A percentile compares a stretch with the other conserved stretches of the same genome.
Evolutionary conservation across 768 basidiomycete genomes (phyloP).

Genomic region (Mycena alexandri): DNA sequence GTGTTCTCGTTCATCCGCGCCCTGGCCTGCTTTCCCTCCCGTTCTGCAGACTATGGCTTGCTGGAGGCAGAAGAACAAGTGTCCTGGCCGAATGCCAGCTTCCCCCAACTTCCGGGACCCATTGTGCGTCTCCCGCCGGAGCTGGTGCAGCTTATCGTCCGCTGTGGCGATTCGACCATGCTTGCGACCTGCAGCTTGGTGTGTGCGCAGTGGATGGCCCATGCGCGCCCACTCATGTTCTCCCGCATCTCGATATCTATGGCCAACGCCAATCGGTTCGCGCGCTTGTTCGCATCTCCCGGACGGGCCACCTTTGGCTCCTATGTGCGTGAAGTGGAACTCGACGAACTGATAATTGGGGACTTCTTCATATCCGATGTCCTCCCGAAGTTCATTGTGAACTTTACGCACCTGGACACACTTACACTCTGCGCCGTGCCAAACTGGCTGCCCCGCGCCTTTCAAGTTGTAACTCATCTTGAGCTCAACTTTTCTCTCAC

Average conservation of each 20-base stretch:
- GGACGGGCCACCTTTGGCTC: conserved; percentile 12
- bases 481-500: conserved; percentile 6
- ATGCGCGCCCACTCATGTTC: conserved; percentile 22
- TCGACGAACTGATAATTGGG: conserved; percentile 17
- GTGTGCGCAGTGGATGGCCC: conserved; percentile 14
- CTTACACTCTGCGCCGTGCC: conserved; percentile 20
- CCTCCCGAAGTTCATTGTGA: conserved; percentile 20
- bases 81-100: conserved; percentile 12
- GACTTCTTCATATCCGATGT: conserved; percentile 30
- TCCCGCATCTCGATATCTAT: conserved; percentile 22
- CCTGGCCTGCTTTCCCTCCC: conserved; percentile 13
- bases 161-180: conserved; percentile 17
- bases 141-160: conserved; percentile 24
- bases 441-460: conserved; percentile 8
- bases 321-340: conserved; percentile 26
- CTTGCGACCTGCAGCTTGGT: conserved; percentile 31
- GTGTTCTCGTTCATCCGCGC: conserved; percentile 25
- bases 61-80: neutral
- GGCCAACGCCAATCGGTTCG: conserved; percentile 29
- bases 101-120: neutral
- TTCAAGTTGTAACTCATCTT: conserved; percentile 18
- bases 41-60: conserved; percentile 6
- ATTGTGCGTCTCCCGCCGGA: conserved; percentile 22
- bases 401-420: conserved; percentile 20
- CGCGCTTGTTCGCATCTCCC: conserved; percentile 13